Evolutionary conservation across 2,329 filamentous ascomycete genomes (phyloP), one percentile per base, ranked within the genome.

Genomic region (Penicillium sp.): DNA sequence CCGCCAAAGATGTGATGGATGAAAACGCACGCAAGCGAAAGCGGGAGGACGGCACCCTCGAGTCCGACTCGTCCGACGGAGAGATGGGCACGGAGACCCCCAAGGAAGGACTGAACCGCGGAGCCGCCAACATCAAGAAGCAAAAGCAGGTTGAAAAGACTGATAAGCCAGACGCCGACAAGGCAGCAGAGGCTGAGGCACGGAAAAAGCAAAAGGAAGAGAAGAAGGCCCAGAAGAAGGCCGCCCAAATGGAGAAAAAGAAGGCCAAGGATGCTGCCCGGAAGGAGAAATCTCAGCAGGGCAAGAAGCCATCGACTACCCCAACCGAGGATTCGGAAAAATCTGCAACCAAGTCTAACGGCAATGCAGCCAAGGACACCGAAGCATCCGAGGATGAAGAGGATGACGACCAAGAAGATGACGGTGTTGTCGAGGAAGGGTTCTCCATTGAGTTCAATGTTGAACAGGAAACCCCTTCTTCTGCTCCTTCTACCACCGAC

Each of bases 1-100:
- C 87, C 64, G 93, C 92, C 60, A 93, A 96, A 74, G 93, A 97
- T 75, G 86, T 97, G 61, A 89, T 96, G 86, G 91, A 95, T 66
- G 93, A 96, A 71, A 91, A 90, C 55, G 84, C 84, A 53, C 78
- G 78, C 68, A 96, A 96, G 80, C 85, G 91, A 59, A 96, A 96
- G 78, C 81, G 89, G 29, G 84, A 86, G 54, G 85, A 89, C 62
- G 78, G 87, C 57, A 81, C 81, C 37, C 75, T 76, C 27, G 78
- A 76, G n/a, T 67, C 71, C 41, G 77, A 76, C 21, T 81, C 79
- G 6, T 80, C 79, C 1, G 80, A 80, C 25, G 69, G 63, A 49
- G 42, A 82, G 79, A 50, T 75, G 19, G 75, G 74, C 54, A 72
- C 74, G 15, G 75, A 78, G 54, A 54, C 80, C 63, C 89, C 89